phyloP scores from a whole-genome alignment of 1,284 basidiomycete genomes.

The Wolfiporia cocos region DNA sequence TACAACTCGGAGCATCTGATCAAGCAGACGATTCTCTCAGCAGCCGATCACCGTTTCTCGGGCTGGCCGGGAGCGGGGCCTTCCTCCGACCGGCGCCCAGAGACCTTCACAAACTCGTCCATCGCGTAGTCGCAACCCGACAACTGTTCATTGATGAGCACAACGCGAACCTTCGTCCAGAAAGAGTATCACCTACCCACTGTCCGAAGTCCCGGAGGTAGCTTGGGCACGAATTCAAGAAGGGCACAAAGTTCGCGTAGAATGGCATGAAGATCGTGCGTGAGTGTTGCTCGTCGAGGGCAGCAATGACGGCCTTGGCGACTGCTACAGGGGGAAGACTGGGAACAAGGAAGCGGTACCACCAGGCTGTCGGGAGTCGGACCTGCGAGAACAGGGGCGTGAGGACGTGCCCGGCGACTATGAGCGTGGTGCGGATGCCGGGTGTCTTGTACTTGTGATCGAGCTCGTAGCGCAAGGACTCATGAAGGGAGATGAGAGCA shows the following conservation, averaged over 20 bases:
- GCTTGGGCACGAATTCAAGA: slow-evolving; percentile 55
- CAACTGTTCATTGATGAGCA: too few species aligned
- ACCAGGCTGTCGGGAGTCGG: slow-evolving; percentile 39
- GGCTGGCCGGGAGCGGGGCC: slow-evolving; percentile 16
- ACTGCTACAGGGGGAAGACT: slow-evolving; percentile 67
- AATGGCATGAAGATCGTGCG: slow-evolving; percentile 70
- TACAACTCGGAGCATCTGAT: too few species aligned
- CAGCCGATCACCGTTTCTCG: slow-evolving; percentile 3
- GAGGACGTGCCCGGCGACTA: slow-evolving; percentile 70
- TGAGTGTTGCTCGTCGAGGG: slow-evolving; percentile 74
- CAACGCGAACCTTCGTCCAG: not conserved
- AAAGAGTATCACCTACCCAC: slow-evolving; percentile 43
- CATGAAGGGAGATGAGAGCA: slow-evolving; percentile 70
- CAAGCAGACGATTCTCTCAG: too few species aligned
- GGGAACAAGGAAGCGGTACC: slow-evolving; percentile 72
- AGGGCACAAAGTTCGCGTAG: slow-evolving; percentile 56
- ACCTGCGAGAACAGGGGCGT: slow-evolving; percentile 72
- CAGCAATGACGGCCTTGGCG: slow-evolving; percentile 75
- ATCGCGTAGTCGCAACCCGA: slow-evolving; percentile 42
- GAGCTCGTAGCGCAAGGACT: slow-evolving; percentile 80
- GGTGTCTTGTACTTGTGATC: slow-evolving; percentile 76
- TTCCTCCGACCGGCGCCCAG: slow-evolving; percentile 40
- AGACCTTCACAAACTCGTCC: slow-evolving; percentile 41
- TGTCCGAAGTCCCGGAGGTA: slow-evolving; percentile 67
- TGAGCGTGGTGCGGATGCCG: slow-evolving; percentile 73